Conservation (phyloP, 129 eudicot genomes). For the Chrysanthemum seticuspe region DNA sequence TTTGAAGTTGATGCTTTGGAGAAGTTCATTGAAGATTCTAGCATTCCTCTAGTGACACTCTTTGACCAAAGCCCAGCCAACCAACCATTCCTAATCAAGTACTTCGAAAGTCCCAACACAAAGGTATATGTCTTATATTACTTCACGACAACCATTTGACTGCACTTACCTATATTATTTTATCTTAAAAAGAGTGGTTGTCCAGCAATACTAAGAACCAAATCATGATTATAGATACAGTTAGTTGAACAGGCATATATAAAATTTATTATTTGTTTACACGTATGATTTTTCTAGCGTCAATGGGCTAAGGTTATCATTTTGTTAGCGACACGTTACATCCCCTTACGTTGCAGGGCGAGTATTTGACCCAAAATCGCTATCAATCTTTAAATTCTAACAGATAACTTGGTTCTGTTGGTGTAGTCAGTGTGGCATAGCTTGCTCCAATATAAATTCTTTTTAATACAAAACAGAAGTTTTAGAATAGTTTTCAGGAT, state of each 20-base stretch:
- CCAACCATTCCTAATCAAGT: slow-evolving; percentile 50
- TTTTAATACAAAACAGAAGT: too few species aligned
- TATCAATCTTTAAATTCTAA: background rate
- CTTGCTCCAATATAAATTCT: too few species aligned
- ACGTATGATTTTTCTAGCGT: too few species aligned
- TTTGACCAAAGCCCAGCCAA: slow-evolving; percentile 58
- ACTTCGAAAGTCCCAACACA: slow-evolving; percentile 47
- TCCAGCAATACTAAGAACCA: background rate
- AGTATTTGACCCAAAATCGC: background rate
- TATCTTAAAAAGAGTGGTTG: background rate
- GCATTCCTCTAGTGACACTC: slow-evolving; percentile 58
- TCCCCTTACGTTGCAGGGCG: background rate
- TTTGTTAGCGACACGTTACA: background rate
- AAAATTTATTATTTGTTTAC: background rate
- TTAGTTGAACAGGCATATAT: background rate
- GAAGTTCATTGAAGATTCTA: slow-evolving; percentile 62
- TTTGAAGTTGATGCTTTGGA: slow-evolving; percentile 66
- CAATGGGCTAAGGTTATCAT: background rate
- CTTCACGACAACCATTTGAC: slow-evolving; percentile 3
- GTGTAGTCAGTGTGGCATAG: background rate
- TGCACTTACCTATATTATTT: background rate
- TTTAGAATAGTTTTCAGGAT: too few species aligned
- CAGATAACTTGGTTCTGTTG: background rate
- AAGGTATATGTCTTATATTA: slow-evolving; percentile 42
- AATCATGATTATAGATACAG: background rate